Percentiles rank a stretch among this genome's conserved stretches.
phyloP scores from a whole-genome alignment of 768 basidiomycete genomes.

The Rickenella mellea region DNA sequence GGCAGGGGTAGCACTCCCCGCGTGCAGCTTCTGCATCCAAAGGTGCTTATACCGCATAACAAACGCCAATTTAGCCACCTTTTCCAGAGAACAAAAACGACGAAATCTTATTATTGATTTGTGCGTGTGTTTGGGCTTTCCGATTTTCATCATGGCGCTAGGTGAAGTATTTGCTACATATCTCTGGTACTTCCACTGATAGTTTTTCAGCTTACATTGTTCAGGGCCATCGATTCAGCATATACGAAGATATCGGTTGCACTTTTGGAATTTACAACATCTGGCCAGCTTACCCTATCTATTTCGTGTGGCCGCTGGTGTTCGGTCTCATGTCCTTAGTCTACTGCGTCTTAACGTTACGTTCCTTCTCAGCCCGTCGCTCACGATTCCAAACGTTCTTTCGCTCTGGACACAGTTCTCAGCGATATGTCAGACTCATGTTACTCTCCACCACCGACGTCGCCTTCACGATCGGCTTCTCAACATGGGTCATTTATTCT shows the following conservation, averaged over 20 bases:
- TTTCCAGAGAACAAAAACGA: too few relatives aligned
- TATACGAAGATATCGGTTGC: background rate
- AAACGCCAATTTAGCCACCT: constrained; percentile 24
- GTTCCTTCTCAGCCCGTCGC: too few relatives aligned
- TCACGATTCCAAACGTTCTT: too few relatives aligned
- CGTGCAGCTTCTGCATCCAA: constrained; percentile 34
- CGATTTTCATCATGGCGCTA: constrained; percentile 21
- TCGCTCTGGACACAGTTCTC: constrained; percentile 35
- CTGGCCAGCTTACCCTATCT: constrained; percentile 36
- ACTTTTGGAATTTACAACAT: constrained; percentile 12
- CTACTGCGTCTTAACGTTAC: constrained; percentile 10
- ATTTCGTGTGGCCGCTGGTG: constrained; percentile 8
- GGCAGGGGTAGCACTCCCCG: constrained; percentile 26
- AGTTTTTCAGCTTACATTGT: background rate
- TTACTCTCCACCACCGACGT: constrained; percentile 37
- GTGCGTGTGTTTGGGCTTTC: constrained; percentile 20
- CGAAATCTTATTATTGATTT: constrained; percentile 27
- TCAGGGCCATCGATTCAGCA: background rate
- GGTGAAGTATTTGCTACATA: too few relatives aligned
- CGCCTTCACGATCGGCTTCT: constrained; percentile 35
- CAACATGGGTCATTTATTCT: constrained; percentile 26
- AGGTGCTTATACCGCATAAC: constrained; percentile 37
- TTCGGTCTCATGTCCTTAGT: constrained; percentile 6
- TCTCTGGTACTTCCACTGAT: background rate
- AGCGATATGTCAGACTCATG: constrained; percentile 51